Percentiles rank a stretch among this genome's conserved stretches.
Conservation (phyloP, 2,329 filamentous ascomycete genomes). For the Fusarium coicis region DNA sequence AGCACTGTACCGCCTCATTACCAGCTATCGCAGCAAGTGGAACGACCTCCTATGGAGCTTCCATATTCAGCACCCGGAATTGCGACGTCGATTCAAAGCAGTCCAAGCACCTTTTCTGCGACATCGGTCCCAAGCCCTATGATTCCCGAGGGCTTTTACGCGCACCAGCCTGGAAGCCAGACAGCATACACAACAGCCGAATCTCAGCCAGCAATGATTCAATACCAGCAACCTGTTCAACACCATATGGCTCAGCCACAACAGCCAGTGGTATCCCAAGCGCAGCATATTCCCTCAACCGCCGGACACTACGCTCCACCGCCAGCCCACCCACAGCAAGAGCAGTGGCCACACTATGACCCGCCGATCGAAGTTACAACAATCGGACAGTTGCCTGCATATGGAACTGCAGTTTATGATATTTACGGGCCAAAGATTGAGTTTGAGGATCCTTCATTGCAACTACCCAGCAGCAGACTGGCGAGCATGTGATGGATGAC, state of each 20-base stretch:
- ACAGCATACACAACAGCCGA: conserved; percentile 62
- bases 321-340: conserved; percentile 55
- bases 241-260: conserved; percentile 49
- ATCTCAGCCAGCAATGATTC: conserved; percentile 54
- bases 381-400: conserved; percentile 63
- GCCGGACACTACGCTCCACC: conserved; percentile 51
- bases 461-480: conserved; percentile 68
- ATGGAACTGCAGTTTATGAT: conserved; percentile 62
- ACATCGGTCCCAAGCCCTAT: conserved; percentile 64
- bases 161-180: conserved; percentile 61
- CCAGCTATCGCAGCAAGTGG: conserved; percentile 62
- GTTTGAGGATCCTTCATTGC: conserved; percentile 67
- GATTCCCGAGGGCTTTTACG: conserved; percentile 66
- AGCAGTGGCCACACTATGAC: conserved; percentile 69
- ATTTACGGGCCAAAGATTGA: conserved; percentile 67
- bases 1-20: conserved; percentile 61
- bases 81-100: conserved; percentile 65
- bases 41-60: conserved; percentile 60
- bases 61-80: conserved; percentile 61
- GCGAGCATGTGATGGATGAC: conserved; percentile 60
- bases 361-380: conserved; percentile 66
- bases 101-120: conserved; percentile 68
- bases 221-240: conserved; percentile 57
- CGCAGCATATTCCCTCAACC: conserved; percentile 43
- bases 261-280: conserved; percentile 51